These are phyloP conservation scores for Podaxis rugospora DNA, from an alignment of 768 basidiomycete genomes.

Conservation along the genomic window DNA sequence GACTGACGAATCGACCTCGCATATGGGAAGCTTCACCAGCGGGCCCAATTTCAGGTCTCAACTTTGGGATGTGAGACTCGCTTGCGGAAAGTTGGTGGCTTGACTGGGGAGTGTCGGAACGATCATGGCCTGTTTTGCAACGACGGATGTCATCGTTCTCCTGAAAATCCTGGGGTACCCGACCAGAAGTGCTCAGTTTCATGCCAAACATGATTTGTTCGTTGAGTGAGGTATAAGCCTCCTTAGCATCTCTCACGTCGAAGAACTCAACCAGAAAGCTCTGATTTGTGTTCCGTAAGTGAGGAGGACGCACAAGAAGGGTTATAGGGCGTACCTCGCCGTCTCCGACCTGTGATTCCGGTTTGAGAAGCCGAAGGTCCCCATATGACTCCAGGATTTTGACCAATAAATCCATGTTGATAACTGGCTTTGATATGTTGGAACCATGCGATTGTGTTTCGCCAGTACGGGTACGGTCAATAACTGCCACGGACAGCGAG, in stretches of 20 bases:
- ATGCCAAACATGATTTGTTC: constrained; percentile 47
- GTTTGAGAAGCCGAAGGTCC: constrained; percentile 24
- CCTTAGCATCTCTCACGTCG: constrained; percentile 54
- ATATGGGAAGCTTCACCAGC: constrained; percentile 32
- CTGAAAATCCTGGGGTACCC: constrained; percentile 10
- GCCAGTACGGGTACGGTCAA: constrained; percentile 10
- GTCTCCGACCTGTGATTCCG: constrained; percentile 17
- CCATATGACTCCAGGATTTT: constrained; percentile 29
- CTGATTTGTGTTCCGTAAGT: constrained; percentile 12
- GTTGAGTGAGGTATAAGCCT: constrained; percentile 48
- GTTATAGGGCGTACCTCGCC: constrained; percentile 19
- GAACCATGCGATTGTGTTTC: neutral
- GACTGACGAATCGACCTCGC: constrained; percentile 24
- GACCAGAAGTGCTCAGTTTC: constrained; percentile 40
- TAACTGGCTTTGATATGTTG: neutral
- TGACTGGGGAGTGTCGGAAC: constrained; percentile 16
- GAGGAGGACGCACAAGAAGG: neutral
- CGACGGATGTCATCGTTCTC: constrained; percentile 14
- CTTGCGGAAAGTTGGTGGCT: constrained; percentile 11
- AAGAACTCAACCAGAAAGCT: constrained; percentile 64
- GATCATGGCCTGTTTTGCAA: constrained; percentile 7
- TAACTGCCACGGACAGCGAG: constrained; percentile 36
- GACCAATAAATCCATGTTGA: constrained; percentile 17
- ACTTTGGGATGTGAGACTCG: constrained; percentile 16
- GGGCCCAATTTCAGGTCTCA: constrained; percentile 19